phyloP scores from a whole-genome alignment of 192 early-diverging fungal species.

The Backusella australiensis region DNA sequence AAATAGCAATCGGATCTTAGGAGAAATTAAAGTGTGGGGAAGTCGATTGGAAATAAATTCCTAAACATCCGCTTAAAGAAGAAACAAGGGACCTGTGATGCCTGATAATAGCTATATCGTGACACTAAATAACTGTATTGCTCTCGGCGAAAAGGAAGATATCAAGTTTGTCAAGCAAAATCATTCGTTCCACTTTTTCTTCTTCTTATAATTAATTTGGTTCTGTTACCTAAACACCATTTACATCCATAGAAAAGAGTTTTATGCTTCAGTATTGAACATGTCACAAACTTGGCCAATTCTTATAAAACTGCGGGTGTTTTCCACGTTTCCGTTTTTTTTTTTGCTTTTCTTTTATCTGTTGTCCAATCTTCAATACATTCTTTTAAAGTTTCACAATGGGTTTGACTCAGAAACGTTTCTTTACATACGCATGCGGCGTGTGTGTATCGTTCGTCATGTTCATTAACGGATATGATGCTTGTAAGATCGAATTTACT shows the following conservation, averaged over 20 bases:
- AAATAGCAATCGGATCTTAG: not conserved
- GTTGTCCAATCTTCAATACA: not conserved
- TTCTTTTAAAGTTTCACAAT: not conserved
- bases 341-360: not conserved
- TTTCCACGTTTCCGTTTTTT: constrained; percentile 2
- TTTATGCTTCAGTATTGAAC: constrained; percentile 2
- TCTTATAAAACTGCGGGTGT: constrained; percentile 4
- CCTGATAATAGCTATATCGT: not conserved
- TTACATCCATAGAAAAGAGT: not conserved
- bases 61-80: not conserved
- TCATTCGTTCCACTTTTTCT: not conserved
- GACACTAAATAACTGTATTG: not conserved
- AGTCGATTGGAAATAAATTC: not conserved
- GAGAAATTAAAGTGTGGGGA: constrained; percentile 6
- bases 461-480: constrained; percentile 33
- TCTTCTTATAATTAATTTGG: not conserved
- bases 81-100: not conserved
- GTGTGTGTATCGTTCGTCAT: constrained; percentile 14
- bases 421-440: constrained; percentile 12
- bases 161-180: not conserved
- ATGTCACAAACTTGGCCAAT: not conserved
- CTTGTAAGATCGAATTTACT: constrained; percentile 12
- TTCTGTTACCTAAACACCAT: not conserved
- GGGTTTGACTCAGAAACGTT: constrained; percentile 10
- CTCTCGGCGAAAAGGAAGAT: constrained; percentile 3